Evolutionary conservation across 352 stramenopile species (phyloP), one percentile per base, ranked within the genome.

Genomic region (Globisporangium emineosum): DNA sequence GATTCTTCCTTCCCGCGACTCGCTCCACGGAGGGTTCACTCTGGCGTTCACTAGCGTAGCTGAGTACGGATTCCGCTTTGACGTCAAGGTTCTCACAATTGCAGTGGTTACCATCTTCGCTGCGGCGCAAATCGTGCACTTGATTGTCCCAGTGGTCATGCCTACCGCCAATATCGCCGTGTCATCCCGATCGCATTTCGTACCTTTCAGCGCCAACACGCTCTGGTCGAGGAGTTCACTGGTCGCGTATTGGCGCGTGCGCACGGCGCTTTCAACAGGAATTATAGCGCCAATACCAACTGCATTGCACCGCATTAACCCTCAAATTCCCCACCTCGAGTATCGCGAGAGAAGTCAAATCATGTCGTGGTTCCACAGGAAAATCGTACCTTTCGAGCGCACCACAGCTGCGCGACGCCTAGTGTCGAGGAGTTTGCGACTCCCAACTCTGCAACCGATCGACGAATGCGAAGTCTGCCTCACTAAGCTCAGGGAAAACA

Each of bases 161-260:
- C 30, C 21, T 0, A 50, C 35, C 3, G 23, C 23, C 6, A 68
- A 57, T 45, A 13, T 64, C 1, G 45, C 63, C 3, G 56, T 72
- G 9, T 47, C 57, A 9, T 67, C 52, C 3, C 47, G 59, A 15
- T 62, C 65, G 2, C 55, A 63, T 33, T 71, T 71, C 62, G 21
- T 76, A 9, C 71, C 71, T 19, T 51, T 57, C 21, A 73, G 62
- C 17, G 66, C 69, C 13, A 52, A 61, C n/a, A 69, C 23, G 1
- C 35, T 79, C 5, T 79, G 72, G 69, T 21, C 65, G 3, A 62
- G 29, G 6, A 21, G 25, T 8, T 25, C 53, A 9, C 37, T 71
- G 35, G 8, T 59, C 9, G 30, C 54, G 13, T 67, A 71, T 30
- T 68, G 65, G 60, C 25, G 42, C 12, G 21, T 62, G 40, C 59